These are phyloP conservation scores for Holtermanniella nyarrowii DNA, from an alignment of 768 basidiomycete genomes.

Conservation along the genomic window DNA sequence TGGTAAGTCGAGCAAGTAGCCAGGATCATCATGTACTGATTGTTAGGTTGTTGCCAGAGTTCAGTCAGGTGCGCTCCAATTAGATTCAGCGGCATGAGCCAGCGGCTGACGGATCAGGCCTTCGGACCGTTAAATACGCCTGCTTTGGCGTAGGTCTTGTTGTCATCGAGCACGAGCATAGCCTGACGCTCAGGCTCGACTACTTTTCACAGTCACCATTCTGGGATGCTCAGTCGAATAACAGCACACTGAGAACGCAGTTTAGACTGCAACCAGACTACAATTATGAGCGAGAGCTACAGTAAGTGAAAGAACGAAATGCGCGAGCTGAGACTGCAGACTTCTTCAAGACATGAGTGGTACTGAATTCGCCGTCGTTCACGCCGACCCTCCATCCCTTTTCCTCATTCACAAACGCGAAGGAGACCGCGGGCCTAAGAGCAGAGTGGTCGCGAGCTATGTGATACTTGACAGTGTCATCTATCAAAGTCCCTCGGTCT, in stretches of 20 bases:
- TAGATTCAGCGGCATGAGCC: not conserved
- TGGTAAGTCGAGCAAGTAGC: not conserved
- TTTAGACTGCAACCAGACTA: conserved; percentile 23
- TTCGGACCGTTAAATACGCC: not conserved
- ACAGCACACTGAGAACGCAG: conserved; percentile 25
- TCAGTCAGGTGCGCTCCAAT: not conserved
- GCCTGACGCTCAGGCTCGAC: conserved; percentile 20
- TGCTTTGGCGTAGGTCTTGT: not conserved
- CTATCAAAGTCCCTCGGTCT: conserved; percentile 29
- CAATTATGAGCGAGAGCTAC: conserved; percentile 27
- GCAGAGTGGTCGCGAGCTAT: conserved; percentile 15
- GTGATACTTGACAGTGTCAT: conserved; percentile 29
- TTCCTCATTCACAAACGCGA: conserved; percentile 24
- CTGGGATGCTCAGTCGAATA: conserved; percentile 33
- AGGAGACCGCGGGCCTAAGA: conserved; percentile 12
- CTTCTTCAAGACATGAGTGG: not conserved
- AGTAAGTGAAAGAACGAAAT: too few species aligned
- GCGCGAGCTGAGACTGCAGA: not conserved
- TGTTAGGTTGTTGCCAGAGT: not conserved
- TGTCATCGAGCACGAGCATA: not conserved
- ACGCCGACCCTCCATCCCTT: conserved; percentile 23
- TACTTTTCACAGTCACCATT: conserved; percentile 36
- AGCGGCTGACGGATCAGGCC: not conserved
- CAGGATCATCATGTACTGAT: not conserved
- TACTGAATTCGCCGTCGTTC: conserved; percentile 26